Conservation (phyloP, 805 yeast species). For the Lachancea lanzarotensis region DNA sequence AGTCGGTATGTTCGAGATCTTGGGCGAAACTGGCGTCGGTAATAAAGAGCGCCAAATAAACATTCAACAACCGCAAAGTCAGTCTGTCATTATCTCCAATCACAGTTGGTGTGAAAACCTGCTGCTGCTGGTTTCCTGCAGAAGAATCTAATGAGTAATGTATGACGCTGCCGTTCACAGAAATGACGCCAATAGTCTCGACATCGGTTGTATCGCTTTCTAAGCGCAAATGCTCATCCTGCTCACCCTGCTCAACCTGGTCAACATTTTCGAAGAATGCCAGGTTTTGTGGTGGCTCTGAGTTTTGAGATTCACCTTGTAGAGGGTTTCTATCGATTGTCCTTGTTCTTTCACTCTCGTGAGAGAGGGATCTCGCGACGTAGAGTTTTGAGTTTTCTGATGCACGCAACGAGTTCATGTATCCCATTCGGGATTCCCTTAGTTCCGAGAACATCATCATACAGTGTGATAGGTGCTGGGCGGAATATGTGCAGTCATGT, state of each 20-base stretch:
- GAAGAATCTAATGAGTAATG: slow-evolving; percentile 6
- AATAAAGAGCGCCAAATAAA: slow-evolving; percentile 2
- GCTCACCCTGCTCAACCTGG: neutral
- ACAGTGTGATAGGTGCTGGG: neutral
- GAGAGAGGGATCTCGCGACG: neutral
- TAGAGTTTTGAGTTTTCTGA: neutral
- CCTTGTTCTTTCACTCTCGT: neutral
- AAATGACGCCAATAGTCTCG: slow-evolving; percentile 2
- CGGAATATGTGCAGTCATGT: neutral
- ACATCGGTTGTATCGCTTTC: slow-evolving; percentile 1
- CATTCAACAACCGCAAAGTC: slow-evolving; percentile 3
- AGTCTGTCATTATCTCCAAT: slow-evolving; percentile 3
- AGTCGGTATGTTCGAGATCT: neutral
- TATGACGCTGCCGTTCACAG: slow-evolving; percentile 6
- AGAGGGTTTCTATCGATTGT: neutral
- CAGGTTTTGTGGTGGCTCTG: neutral
- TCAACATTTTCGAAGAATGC: neutral
- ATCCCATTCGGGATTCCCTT: neutral
- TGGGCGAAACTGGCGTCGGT: slow-evolving; percentile 5
- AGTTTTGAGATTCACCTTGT: neutral
- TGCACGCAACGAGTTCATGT: neutral
- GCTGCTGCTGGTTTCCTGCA: neutral
- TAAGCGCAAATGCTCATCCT: neutral
- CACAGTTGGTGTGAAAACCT: neutral
- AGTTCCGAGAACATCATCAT: slow-evolving; percentile 1